Evolutionary conservation across 2,329 filamentous ascomycete genomes (phyloP), one percentile per base, ranked within the genome.

Genomic region (Blastomyces parvus): DNA sequence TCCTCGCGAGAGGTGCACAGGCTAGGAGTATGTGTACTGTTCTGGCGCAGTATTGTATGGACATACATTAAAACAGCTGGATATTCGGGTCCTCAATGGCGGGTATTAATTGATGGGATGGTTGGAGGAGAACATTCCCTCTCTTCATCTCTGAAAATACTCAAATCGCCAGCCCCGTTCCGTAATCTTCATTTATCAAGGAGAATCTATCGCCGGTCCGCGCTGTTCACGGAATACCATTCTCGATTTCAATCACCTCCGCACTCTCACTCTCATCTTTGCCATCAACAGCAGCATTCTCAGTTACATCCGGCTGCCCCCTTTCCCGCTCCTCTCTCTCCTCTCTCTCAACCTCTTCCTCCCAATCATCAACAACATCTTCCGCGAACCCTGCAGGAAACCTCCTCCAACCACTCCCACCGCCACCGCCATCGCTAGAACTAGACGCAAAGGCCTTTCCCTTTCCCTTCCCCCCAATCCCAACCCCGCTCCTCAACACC

Each of bases 311-410:
- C 2, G 30, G 13, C 3, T 19, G 50, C 13, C 4, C 50, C 27
- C 13, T 38, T 8, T 19, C 52, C 25, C 9, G 33, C 52, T 48
- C 44, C 42, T 48, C 69, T 63, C 72, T 65, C 46, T 80, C 77
- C 50, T 80, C 76, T 56, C 73, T 75, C 62, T 78, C 75, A 53
- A 78, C 73, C 59, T 78, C 77, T 44, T 78, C 75, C 62, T 80
- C 79, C 78, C 79, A 81, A 65, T 75, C 76, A 67, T 81, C 79
- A 13, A 72, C 76, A 30, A 80, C 74, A 30, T 75, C 68, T 7
- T 73, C 66, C 61, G 68, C 63, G 53, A 67, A 42, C 65, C 67
- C 59, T 66, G 68, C 50, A 69, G 60, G 62, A 71, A 68, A 64
- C 73, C 76, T 11, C 68, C 69, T n/a, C 68, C 68, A 30, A 70